These are phyloP conservation scores for Vitis hybrid DNA, from an alignment of 177 flowering plant species.

Conservation along the genomic window DNA sequence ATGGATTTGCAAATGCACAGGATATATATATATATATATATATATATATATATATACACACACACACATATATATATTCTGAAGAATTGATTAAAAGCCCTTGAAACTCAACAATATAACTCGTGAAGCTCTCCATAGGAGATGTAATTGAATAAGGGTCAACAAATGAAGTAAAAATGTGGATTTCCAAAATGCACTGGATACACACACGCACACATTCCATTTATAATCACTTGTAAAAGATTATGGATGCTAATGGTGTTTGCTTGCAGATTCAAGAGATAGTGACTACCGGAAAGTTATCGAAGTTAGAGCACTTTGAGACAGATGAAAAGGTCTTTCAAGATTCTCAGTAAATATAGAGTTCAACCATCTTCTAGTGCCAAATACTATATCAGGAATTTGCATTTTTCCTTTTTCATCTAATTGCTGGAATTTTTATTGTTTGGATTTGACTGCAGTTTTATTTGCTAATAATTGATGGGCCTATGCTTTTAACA, in stretches of 20 bases:
- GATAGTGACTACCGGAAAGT: slow-evolving; percentile 85
- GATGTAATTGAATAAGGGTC: too few species aligned
- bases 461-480: background rate
- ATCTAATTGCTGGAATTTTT: background rate
- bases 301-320: slow-evolving; percentile 93
- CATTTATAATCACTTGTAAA: slow-evolving; percentile 2
- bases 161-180: too few species aligned
- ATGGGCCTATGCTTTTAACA: background rate
- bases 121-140: background rate
- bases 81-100: background rate
- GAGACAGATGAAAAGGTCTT: slow-evolving; percentile 91
- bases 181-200: background rate
- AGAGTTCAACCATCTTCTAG: background rate
- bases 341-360: background rate
- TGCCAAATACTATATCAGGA: background rate
- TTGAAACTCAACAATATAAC: background rate
- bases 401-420: background rate
- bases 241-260: slow-evolving; percentile 2
- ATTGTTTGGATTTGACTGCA: background rate
- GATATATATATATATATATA: background rate
- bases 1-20: background rate
- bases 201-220: background rate
- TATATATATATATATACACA: background rate
- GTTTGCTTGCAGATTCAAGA: slow-evolving; percentile 81
- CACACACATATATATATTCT: background rate